A percentile compares a stretch with the other conserved stretches of the same genome.
phyloP scores from a whole-genome alignment of 306 rosid species.

The Fagus crenata region DNA sequence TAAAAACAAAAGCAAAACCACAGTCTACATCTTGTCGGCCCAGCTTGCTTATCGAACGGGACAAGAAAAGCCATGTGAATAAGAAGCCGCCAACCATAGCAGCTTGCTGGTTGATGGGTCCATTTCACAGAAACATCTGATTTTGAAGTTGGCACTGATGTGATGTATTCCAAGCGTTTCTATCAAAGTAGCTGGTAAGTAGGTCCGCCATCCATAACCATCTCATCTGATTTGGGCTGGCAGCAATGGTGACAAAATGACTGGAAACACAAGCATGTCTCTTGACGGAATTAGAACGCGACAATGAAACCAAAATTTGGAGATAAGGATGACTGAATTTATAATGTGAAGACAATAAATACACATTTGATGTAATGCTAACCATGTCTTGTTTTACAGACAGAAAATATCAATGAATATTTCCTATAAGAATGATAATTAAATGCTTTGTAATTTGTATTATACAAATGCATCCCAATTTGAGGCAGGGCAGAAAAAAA shows the following conservation, averaged over 20 bases:
- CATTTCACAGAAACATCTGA: conserved; percentile 39
- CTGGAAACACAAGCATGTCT: conserved; percentile 24
- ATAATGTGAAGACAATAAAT: conserved; percentile 25
- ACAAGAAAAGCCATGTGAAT: conserved; percentile 22
- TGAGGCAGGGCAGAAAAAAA: conserved; percentile 31
- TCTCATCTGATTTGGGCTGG: conserved; percentile 42
- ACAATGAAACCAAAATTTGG: conserved; percentile 17
- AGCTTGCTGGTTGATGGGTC: conserved; percentile 35
- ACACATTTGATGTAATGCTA: conserved; percentile 27
- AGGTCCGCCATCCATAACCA: conserved; percentile 35
- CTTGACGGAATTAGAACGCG: conserved; percentile 32
- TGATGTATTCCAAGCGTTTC: conserved; percentile 37
- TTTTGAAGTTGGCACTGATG: conserved; percentile 43
- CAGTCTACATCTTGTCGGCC: conserved; percentile 26
- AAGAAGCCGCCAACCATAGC: conserved; percentile 23
- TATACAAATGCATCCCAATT: conserved; percentile 45
- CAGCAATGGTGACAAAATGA: conserved; percentile 28
- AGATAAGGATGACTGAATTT: conserved; percentile 26
- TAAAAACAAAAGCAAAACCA: conserved; percentile 16
- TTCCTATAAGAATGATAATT: conserved; percentile 46
- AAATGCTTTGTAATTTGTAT: conserved; percentile 13
- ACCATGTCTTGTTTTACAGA: conserved; percentile 30
- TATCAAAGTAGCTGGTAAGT: conserved; percentile 41
- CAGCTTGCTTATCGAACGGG: conserved; percentile 21
- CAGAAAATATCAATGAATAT: conserved; percentile 26